Conservation (phyloP, 257 asterid genomes). For the Nicotiana tomentosiformis region DNA sequence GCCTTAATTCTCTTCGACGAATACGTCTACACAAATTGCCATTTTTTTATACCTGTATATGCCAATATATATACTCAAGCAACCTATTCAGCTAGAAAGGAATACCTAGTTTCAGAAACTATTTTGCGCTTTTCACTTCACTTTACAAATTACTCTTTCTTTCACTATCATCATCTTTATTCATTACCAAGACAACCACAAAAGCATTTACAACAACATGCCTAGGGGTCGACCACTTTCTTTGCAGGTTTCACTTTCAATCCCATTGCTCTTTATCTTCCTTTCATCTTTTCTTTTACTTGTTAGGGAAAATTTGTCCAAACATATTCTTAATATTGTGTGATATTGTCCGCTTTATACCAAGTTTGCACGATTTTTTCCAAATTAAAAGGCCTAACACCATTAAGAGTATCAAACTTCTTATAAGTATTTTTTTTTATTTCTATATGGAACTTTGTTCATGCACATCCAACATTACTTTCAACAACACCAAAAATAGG, state of each 20-base stretch:
- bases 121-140: constrained; percentile 32
- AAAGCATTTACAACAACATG: constrained; percentile 27
- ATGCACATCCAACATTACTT: not conserved
- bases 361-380: no score
- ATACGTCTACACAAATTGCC: constrained; percentile 12
- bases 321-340: no score
- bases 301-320: no score
- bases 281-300: not conserved
- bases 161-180: constrained; percentile 12
- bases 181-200: constrained; percentile 8
- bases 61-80: constrained; percentile 18
- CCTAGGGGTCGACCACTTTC: constrained; percentile 77
- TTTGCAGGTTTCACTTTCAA: constrained; percentile 50
- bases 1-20: constrained; percentile 36
- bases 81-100: constrained; percentile 23
- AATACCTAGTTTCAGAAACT: constrained; percentile 31
- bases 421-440: no score
- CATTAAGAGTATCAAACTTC: no score
- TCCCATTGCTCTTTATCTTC: not conserved
- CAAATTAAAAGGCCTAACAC: no score
- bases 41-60: no score
- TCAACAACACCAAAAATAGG: not conserved
- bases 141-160: constrained; percentile 23
- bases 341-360: no score
- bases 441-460: no score